Conservation (phyloP, 1,139 yeast species). For the Eremothecium cymbalariae region DNA sequence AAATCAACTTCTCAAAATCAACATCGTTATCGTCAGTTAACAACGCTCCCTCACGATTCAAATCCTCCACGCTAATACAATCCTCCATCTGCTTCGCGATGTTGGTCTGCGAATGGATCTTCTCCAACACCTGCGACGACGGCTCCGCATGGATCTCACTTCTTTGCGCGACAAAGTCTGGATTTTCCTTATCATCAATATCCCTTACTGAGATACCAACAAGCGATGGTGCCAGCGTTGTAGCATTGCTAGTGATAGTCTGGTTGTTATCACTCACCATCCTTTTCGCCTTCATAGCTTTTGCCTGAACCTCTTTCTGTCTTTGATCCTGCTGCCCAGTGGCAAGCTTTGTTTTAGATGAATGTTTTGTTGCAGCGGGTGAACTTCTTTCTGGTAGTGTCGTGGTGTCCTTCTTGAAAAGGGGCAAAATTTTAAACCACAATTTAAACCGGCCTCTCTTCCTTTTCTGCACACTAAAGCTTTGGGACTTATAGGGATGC, state of each 20-base stretch:
- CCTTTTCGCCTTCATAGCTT: not conserved
- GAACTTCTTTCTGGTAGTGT: not conserved
- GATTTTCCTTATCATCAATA: conserved; percentile 19
- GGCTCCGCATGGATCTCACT: conserved; percentile 13
- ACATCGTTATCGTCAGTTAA: conserved; percentile 28
- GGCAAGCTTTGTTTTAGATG: not conserved
- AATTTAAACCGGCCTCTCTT: conserved; percentile 1
- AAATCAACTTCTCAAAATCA: conserved; percentile 17
- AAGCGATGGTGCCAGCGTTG: conserved; percentile 16
- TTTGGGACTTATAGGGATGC: not conserved
- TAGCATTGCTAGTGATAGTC: not conserved
- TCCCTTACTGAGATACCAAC: conserved; percentile 25
- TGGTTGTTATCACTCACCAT: not conserved
- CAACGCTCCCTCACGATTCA: conserved; percentile 29
- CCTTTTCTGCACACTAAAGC: conserved; percentile 1
- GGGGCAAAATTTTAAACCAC: conserved; percentile 2
- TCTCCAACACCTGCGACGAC: conserved; percentile 18
- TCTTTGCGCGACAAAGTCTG: conserved; percentile 13
- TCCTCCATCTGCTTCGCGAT: conserved; percentile 14
- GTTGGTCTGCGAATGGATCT: conserved; percentile 15
- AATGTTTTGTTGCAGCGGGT: too few relatives aligned
- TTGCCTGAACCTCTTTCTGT: not conserved
- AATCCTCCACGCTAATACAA: conserved; percentile 26
- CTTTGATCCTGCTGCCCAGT: not conserved
- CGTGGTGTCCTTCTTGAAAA: conserved; percentile 1